A percentile compares a stretch with the other conserved stretches of the same genome.
Conservation (phyloP, 352 stramenopile species). For the Globisporangium mamillatum region DNA sequence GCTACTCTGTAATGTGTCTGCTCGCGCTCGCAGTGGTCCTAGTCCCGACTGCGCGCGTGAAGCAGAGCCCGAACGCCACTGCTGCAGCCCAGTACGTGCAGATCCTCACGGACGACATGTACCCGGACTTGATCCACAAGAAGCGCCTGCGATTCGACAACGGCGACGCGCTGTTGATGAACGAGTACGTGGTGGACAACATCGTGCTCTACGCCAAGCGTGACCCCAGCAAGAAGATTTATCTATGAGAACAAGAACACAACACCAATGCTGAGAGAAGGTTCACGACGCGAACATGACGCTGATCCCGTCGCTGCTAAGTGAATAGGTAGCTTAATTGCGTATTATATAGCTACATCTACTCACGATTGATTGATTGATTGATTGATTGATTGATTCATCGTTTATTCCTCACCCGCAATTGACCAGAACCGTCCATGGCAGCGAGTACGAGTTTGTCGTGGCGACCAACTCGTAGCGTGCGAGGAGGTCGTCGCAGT, state of each 20-base stretch:
- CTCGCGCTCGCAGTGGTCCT: constrained; percentile 56
- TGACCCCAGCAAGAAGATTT: constrained; percentile 60
- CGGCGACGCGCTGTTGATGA: constrained; percentile 59
- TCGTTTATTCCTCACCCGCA: constrained; percentile 9
- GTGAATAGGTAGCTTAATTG: neutral
- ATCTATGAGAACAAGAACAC: constrained; percentile 28
- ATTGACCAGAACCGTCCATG: constrained; percentile 13
- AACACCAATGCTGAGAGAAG: neutral
- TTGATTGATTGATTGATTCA: neutral
- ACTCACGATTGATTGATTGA: neutral
- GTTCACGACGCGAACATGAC: neutral
- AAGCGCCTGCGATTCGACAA: constrained; percentile 64
- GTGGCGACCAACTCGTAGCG: constrained; percentile 14
- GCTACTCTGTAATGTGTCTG: constrained; percentile 50
- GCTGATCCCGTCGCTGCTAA: neutral
- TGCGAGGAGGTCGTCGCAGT: constrained; percentile 4
- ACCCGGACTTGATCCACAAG: constrained; percentile 69
- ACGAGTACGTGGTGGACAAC: constrained; percentile 64
- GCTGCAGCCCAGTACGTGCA: constrained; percentile 63
- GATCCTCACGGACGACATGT: constrained; percentile 70
- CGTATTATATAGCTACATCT: neutral
- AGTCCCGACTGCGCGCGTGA: constrained; percentile 47
- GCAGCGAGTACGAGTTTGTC: constrained; percentile 9
- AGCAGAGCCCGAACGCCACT: constrained; percentile 57
- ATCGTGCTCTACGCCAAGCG: constrained; percentile 60